Evolutionary conservation across 2,329 filamentous ascomycete species (phyloP).

Genomic region (Pseudopyricularia cyperi): DNA sequence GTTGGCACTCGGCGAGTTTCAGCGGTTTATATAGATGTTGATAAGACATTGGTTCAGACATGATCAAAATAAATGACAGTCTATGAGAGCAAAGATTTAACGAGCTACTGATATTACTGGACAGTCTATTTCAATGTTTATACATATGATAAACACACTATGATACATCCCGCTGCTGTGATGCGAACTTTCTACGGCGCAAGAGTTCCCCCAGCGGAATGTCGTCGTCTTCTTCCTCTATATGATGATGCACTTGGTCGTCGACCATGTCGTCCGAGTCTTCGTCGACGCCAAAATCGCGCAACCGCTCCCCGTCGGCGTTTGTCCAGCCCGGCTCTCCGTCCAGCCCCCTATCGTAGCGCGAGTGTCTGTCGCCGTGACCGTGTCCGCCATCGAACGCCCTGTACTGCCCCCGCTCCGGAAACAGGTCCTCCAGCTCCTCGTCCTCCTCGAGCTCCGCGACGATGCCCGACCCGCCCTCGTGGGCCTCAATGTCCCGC

Average conservation of each 20-base stretch:
- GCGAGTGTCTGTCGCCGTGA: slow-evolving; percentile 11
- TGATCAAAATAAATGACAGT: not conserved
- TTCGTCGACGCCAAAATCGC: slow-evolving; percentile 71
- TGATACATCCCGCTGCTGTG: not conserved
- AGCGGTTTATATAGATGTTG: not conserved
- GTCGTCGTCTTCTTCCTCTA: slow-evolving; percentile 29
- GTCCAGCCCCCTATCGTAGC: slow-evolving; percentile 18
- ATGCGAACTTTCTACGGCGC: slow-evolving; percentile 32
- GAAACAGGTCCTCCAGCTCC: slow-evolving; percentile 19
- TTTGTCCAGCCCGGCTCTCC: slow-evolving; percentile 57
- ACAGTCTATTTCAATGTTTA: not conserved
- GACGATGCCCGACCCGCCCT: slow-evolving; percentile 23
- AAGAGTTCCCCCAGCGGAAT: slow-evolving; percentile 59
- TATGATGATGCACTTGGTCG: slow-evolving; percentile 2
- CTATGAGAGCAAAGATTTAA: not conserved
- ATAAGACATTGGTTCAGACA: not conserved
- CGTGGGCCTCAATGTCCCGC: slow-evolving; percentile 1
- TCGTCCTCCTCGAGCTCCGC: slow-evolving; percentile 40
- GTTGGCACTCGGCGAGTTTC: not conserved
- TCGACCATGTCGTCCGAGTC: slow-evolving; percentile 38
- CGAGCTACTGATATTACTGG: not conserved
- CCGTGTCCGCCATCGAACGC: too few relatives aligned
- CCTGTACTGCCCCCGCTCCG: too few relatives aligned
- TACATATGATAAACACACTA: too few relatives aligned
- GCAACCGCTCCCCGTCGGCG: slow-evolving; percentile 58